Percentiles rank a stretch among this genome's conserved stretches.
Conservation (phyloP, 306 rosid species). For the Trichosanthes cucumerina region DNA sequence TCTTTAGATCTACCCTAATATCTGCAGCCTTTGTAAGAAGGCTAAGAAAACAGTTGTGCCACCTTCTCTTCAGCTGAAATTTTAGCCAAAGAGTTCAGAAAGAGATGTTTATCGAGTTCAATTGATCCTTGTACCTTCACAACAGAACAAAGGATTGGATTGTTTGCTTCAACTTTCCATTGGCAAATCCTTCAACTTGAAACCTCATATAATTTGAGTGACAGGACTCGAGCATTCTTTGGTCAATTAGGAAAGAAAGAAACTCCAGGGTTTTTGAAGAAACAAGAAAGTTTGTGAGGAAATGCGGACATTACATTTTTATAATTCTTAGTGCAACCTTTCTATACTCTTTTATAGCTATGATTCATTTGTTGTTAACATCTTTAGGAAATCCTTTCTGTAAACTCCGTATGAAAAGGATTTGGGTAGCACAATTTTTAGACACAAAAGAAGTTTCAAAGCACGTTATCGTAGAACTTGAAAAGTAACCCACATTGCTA, state of each 20-base stretch:
- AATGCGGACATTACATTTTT: neutral
- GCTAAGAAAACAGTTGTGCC: neutral
- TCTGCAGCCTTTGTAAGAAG: neutral
- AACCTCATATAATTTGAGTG: neutral
- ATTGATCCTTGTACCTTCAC: neutral
- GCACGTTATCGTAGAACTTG: neutral
- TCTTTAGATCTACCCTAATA: neutral
- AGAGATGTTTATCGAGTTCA: neutral
- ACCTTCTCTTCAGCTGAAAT: neutral
- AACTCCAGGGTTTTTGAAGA: neutral
- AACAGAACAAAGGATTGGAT: neutral
- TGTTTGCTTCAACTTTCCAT: neutral
- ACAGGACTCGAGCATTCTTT: neutral
- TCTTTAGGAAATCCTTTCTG: too few relatives aligned
- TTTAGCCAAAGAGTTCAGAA: neutral
- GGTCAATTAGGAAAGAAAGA: neutral
- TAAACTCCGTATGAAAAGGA: too few relatives aligned
- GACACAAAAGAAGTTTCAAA: neutral
- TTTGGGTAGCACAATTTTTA: neutral
- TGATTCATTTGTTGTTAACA: neutral
- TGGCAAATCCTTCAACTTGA: neutral
- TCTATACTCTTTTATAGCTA: neutral
- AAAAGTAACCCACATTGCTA: neutral
- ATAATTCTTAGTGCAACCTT: neutral
- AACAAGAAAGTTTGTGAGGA: neutral